These are phyloP conservation scores for Phytophthora litchii DNA, from an alignment of 352 stramenopile genomes.

Conservation along the genomic window DNA sequence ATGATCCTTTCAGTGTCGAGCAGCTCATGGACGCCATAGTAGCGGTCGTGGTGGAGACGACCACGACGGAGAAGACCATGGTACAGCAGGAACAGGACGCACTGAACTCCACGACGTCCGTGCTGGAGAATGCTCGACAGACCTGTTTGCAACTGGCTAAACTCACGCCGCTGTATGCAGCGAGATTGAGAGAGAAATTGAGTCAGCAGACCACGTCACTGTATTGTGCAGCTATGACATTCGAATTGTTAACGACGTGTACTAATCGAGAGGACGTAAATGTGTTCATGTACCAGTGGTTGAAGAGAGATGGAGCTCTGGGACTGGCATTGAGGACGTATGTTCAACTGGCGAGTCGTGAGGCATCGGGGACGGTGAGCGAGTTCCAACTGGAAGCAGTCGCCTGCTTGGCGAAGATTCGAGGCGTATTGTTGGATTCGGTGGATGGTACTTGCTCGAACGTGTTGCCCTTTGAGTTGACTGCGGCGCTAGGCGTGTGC, in stretches of 20 bases:
- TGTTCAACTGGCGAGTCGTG: slow-evolving; percentile 27
- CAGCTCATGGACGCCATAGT: slow-evolving; percentile 48
- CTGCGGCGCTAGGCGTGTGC: slow-evolving; percentile 45
- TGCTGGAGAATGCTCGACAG: slow-evolving; percentile 25
- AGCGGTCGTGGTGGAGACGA: slow-evolving; percentile 28
- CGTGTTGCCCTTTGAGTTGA: slow-evolving; percentile 35
- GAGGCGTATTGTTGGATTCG: slow-evolving; percentile 28
- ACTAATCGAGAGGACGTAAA: slow-evolving; percentile 30
- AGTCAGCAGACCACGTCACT: slow-evolving; percentile 34
- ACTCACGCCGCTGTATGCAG: slow-evolving; percentile 47
- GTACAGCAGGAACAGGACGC: slow-evolving; percentile 42
- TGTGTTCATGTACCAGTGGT: slow-evolving; percentile 56
- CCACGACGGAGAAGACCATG: slow-evolving; percentile 23
- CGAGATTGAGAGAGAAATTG: slow-evolving; percentile 37
- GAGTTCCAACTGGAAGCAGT: slow-evolving; percentile 31
- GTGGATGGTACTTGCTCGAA: slow-evolving; percentile 16
- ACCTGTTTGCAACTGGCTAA: slow-evolving; percentile 41
- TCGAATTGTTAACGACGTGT: slow-evolving; percentile 24
- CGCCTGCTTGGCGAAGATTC: slow-evolving; percentile 23
- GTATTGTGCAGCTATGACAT: slow-evolving; percentile 29
- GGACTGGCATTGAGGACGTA: slow-evolving; percentile 32
- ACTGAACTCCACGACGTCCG: slow-evolving; percentile 2
- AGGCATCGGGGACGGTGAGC: slow-evolving; percentile 1
- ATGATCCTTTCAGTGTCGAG: slow-evolving; percentile 51
- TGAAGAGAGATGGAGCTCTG: slow-evolving; percentile 28